phyloP scores from a whole-genome alignment of 148 eudicot genomes.

The Spergularia bocconei region DNA sequence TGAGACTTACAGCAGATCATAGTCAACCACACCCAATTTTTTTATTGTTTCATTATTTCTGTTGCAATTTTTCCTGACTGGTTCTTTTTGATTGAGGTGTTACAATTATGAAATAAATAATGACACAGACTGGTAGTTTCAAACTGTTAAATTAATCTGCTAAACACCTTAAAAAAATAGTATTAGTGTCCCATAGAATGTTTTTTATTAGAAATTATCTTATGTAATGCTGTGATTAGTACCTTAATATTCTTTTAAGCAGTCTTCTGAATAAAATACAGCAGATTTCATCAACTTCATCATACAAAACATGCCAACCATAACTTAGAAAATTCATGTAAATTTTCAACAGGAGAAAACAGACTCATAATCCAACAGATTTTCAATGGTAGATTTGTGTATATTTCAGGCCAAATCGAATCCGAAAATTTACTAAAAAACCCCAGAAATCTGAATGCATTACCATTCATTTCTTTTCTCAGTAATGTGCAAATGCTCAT shows the following conservation, averaged over 20 bases:
- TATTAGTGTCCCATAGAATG: background rate
- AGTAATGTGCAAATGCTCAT: constrained; percentile 48
- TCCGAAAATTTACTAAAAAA: background rate
- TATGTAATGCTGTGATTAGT: background rate
- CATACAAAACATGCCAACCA: constrained; percentile 30
- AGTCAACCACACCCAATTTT: background rate
- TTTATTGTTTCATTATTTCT: too few relatives aligned
- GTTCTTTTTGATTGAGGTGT: too few relatives aligned
- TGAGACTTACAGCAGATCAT: background rate
- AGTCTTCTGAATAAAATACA: constrained; percentile 13
- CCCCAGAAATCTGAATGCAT: constrained; percentile 32
- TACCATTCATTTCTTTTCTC: constrained; percentile 46
- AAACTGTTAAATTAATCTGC: background rate
- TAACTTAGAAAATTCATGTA: constrained; percentile 13
- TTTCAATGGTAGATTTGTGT: constrained; percentile 19
- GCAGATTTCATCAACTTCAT: constrained; percentile 1
- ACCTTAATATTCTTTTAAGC: constrained; percentile 5
- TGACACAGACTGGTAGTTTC: background rate
- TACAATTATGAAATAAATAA: too few relatives aligned
- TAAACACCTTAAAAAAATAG: background rate
- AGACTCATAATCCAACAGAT: constrained; percentile 4
- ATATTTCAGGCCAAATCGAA: background rate
- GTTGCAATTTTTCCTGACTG: too few relatives aligned
- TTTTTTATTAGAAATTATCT: background rate
- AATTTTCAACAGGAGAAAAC: background rate